These are phyloP conservation scores for Porpolomopsis calyptriformis DNA, from an alignment of 768 basidiomycete species.

Conservation along the genomic window DNA sequence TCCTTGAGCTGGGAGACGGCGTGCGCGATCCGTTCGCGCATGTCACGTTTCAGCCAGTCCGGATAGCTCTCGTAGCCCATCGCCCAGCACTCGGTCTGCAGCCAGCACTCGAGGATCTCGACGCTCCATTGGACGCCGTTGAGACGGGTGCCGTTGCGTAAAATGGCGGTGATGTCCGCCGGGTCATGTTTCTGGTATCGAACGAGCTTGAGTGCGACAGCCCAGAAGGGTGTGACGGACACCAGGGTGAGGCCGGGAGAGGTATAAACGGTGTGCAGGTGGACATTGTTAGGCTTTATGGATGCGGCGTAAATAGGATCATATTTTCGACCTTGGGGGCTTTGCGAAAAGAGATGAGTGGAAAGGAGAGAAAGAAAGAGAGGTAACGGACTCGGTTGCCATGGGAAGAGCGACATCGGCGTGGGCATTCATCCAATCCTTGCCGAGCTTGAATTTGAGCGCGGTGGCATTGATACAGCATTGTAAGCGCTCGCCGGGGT, in stretches of 20 bases:
- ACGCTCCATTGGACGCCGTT: slow-evolving; percentile 47
- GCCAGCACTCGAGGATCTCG: slow-evolving; percentile 45
- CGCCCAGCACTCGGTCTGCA: slow-evolving; percentile 45
- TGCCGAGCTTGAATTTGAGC: slow-evolving; percentile 35
- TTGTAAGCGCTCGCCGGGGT: slow-evolving; percentile 46
- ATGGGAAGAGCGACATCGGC: slow-evolving; percentile 63
- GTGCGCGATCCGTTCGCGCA: slow-evolving; percentile 42
- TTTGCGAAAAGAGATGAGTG: background rate
- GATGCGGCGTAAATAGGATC: slow-evolving; percentile 56
- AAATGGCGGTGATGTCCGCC: slow-evolving; percentile 53
- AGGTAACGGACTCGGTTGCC: slow-evolving; percentile 43
- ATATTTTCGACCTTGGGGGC: slow-evolving; percentile 18
- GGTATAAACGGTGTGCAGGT: slow-evolving; percentile 45
- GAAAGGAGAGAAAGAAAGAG: slow-evolving; percentile 1
- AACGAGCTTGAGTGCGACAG: slow-evolving; percentile 61
- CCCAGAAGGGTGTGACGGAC: slow-evolving; percentile 63
- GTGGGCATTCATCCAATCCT: slow-evolving; percentile 72
- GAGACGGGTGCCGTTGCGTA: slow-evolving; percentile 47
- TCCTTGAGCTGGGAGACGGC: slow-evolving; percentile 29
- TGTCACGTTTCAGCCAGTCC: slow-evolving; percentile 30
- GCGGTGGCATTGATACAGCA: slow-evolving; percentile 50
- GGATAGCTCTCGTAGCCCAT: slow-evolving; percentile 51
- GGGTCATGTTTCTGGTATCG: slow-evolving; percentile 56
- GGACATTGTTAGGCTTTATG: slow-evolving; percentile 38
- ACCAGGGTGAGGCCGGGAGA: slow-evolving; percentile 45